These are phyloP conservation scores for Microcos paniculata DNA, from an alignment of 345 rosid species.

Conservation along the genomic window DNA sequence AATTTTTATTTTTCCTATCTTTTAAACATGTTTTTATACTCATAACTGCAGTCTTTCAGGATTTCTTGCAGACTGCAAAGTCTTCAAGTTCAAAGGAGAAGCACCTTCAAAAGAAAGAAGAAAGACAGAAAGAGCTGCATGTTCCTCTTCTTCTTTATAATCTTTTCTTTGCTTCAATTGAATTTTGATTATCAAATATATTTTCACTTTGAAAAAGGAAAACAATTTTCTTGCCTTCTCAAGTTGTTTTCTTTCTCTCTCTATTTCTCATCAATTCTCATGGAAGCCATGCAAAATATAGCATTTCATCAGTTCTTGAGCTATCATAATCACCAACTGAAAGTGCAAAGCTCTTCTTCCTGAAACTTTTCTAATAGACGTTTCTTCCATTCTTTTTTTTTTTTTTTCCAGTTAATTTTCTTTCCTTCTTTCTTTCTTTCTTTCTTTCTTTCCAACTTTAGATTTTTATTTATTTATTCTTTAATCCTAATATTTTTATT, in stretches of 20 bases:
- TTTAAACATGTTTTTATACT: constrained; percentile 9
- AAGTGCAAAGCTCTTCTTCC: background rate
- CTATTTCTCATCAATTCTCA: background rate
- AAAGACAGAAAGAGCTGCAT: background rate
- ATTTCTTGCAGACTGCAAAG: constrained; percentile 11
- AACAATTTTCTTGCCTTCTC: background rate
- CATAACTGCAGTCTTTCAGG: constrained; percentile 24
- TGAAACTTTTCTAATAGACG: no score
- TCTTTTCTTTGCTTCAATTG: background rate
- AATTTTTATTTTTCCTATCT: constrained; percentile 5
- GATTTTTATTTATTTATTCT: no score
- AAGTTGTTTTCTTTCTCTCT: constrained; percentile 20
- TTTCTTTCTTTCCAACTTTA: no score
- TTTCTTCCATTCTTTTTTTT: no score
- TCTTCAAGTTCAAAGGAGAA: background rate
- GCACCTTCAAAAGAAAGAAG: background rate
- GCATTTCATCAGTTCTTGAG: constrained; percentile 3
- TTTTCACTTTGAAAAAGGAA: background rate
- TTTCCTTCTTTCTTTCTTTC: no score
- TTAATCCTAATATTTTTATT: no score
- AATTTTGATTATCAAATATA: background rate
- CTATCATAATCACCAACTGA: background rate
- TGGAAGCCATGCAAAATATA: constrained; percentile 27
- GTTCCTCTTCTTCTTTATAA: no score
- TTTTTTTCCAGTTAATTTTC: no score